phyloP scores from a whole-genome alignment of 768 basidiomycete genomes.

The Suillus bovinus region DNA sequence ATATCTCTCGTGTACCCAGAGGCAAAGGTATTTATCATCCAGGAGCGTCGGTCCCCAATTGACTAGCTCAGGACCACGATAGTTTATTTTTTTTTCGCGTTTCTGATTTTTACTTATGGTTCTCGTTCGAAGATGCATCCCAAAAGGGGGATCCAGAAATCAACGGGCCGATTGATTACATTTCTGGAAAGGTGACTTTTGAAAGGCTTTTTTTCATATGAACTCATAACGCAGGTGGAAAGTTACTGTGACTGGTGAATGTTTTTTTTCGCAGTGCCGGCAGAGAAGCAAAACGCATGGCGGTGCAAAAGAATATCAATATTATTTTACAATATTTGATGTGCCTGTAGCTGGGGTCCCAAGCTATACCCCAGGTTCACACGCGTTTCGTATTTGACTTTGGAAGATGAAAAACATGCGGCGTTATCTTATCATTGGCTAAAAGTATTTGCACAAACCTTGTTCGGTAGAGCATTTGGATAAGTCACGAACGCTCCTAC shows the following conservation, averaged over 20 bases:
- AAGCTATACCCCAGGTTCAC: not conserved
- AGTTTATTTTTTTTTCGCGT: not conserved
- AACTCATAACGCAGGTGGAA: not conserved
- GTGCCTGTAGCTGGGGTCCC: not conserved
- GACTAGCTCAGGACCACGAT: not conserved
- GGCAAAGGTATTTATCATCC: not conserved
- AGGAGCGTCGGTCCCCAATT: not conserved
- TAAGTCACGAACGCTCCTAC: not conserved
- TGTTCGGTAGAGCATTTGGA: not conserved
- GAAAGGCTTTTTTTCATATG: not conserved
- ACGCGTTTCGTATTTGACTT: not conserved
- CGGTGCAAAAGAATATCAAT: not conserved
- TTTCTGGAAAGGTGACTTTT: not conserved
- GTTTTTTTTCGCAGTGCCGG: not conserved
- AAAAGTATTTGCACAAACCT: not conserved
- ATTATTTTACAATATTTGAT: not conserved
- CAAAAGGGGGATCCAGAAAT: not conserved
- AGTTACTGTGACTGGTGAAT: not conserved
- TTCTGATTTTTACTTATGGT: not conserved
- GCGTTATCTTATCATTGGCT: conserved; percentile 11
- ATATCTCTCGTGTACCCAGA: not conserved
- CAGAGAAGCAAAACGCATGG: not conserved
- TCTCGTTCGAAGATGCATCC: not conserved
- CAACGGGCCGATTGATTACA: not conserved
- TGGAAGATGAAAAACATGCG: not conserved